Conservation (phyloP, 2,329 filamentous ascomycete genomes). For the Aciculosporium take region DNA sequence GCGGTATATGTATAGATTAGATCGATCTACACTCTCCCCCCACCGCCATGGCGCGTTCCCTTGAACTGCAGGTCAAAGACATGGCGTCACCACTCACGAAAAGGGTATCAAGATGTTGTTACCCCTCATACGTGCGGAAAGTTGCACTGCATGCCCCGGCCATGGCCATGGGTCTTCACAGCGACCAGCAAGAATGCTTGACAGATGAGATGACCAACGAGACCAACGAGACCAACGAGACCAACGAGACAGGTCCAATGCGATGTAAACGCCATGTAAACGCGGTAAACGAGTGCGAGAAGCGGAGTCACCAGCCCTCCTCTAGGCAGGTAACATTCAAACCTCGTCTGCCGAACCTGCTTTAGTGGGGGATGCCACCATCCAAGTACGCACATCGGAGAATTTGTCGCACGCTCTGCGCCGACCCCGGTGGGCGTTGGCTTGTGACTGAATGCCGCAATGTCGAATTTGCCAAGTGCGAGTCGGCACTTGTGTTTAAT, state of each 20-base stretch:
- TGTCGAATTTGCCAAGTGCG: not conserved
- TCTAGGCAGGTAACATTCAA: constrained; percentile 6
- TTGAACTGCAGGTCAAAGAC: constrained; percentile 5
- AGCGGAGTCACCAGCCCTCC: not conserved
- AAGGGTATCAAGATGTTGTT: not conserved
- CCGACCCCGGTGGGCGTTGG: not conserved
- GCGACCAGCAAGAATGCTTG: not conserved
- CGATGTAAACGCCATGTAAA: not conserved
- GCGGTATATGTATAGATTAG: not conserved
- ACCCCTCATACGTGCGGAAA: constrained; percentile 1
- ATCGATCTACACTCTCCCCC: not conserved
- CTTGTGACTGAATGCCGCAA: not conserved
- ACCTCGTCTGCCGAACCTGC: not conserved
- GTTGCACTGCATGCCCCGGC: not conserved
- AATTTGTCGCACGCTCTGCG: not conserved
- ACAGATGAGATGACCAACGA: not conserved
- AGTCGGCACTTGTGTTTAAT: not conserved
- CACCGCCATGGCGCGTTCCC: not conserved
- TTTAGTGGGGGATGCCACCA: not conserved
- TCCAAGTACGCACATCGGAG: not conserved
- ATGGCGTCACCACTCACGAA: constrained; percentile 1
- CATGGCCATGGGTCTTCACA: not conserved
- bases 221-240: too few species aligned
- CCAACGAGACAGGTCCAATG: not conserved
- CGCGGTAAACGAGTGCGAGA: not conserved